phyloP scores from a whole-genome alignment of 139 green algal species.

The Asterochloris erici region DNA sequence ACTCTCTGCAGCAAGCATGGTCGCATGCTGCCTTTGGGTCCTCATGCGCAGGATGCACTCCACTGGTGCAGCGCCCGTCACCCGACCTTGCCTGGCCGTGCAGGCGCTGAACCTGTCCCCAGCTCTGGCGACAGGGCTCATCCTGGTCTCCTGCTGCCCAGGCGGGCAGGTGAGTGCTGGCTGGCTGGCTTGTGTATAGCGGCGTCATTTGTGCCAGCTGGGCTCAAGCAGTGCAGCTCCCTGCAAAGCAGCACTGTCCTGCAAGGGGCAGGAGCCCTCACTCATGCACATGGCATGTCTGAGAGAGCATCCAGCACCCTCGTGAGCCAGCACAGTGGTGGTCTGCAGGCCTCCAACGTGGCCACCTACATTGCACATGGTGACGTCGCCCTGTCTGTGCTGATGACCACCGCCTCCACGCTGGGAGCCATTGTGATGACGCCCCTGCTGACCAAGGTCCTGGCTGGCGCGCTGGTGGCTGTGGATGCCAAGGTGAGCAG shows the following conservation, averaged over 20 bases:
- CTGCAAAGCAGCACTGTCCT: not conserved
- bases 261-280: too few relatives aligned
- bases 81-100: not conserved
- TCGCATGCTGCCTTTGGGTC: too few relatives aligned
- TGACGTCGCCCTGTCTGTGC: constrained; percentile 82
- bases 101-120: constrained; percentile 42
- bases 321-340: too few relatives aligned
- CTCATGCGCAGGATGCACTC: too few relatives aligned
- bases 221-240: not conserved
- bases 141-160: constrained; percentile 79
- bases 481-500: constrained; percentile 63
- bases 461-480: constrained; percentile 71
- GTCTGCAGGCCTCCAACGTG: constrained; percentile 67
- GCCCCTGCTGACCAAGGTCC: constrained; percentile 64
- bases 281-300: too few relatives aligned
- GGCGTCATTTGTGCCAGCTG: constrained; percentile 18
- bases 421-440: constrained; percentile 82
- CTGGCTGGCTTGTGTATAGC: not conserved
- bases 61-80: not conserved
- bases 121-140: constrained; percentile 60
- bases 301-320: not conserved
- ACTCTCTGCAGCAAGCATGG: too few relatives aligned
- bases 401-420: constrained; percentile 82
- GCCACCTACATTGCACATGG: constrained; percentile 78
- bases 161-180: constrained; percentile 39